phyloP scores from a whole-genome alignment of 2,329 filamentous ascomycete species.

The Ophiostoma himal-ulmi region DNA sequence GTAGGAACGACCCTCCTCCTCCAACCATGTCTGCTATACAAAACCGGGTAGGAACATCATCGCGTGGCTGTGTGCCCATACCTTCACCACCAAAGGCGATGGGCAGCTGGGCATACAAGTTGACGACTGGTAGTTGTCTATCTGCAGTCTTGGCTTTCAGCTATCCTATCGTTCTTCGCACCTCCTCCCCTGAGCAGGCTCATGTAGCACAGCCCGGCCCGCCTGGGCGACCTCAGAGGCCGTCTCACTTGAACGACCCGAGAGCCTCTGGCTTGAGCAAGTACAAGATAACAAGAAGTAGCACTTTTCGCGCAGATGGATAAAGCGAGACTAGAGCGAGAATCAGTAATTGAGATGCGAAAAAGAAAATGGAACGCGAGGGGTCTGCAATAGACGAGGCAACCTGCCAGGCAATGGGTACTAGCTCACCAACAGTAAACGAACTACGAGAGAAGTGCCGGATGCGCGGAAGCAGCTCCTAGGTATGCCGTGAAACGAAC shows the following conservation, averaged over 20 bases:
- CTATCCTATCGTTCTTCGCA: not conserved
- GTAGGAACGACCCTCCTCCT: not conserved
- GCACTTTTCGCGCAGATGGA: not conserved
- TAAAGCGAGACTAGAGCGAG: not conserved
- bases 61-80: conserved; percentile 20
- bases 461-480: not conserved
- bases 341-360: not conserved
- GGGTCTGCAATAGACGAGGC: not conserved
- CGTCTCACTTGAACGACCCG: not conserved
- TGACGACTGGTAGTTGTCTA: not conserved
- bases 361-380: not conserved
- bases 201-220: conserved; percentile 10
- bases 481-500: not conserved
- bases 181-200: not conserved
- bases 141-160: not conserved
- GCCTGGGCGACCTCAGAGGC: conserved; percentile 4
- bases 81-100: not conserved
- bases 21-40: not conserved
- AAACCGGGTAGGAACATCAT: conserved; percentile 16
- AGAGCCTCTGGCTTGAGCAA: not conserved
- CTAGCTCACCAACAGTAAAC: not conserved
- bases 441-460: not conserved
- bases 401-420: not conserved
- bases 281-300: not conserved
- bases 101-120: not conserved